Evolutionary conservation across 1,284 basidiomycete species (phyloP), one percentile per base, ranked within the genome.

Genomic region (Moesziomyces globuligerus): DNA sequence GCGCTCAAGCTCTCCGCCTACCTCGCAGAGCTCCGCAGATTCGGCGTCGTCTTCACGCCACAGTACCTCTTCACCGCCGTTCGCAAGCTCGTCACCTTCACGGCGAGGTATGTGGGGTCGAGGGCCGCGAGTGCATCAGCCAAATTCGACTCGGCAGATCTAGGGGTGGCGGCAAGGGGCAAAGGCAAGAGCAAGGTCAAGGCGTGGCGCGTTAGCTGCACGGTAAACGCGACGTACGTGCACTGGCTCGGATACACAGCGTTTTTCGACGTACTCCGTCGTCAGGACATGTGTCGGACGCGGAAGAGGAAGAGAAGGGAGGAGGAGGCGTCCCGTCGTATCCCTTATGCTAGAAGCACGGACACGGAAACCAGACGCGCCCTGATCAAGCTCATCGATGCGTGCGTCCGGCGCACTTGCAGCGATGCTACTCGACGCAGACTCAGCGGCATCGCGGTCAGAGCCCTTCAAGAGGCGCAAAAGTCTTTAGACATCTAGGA

Each of bases 1-100:
- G 92, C 92, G 0, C 89, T 94, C 86, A 97, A 94, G 84, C 90
- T 94, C 86, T 88, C 91, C 48, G 87, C 88, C 48, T 97, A 96
- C 81, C 45, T 78, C 75, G 42, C 89, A 88, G 77, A 83, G 91
- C 49, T 84, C 85, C 44, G 85, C 88, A 90, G 76, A 36, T 87
- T 66, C 51, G 53, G 47, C 6, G n/a, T 59, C 20, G 18, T 17
- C 7, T 67, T 70, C 13, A 3, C n/a, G 1, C 34, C 65, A 0
- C 44, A 42, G 34, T 62, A 45, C 21, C 25, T 75, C 18, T 36
- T 58, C 25, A 49, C 38, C 8, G 59, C 59, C 15, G 48, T 72
- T 1, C 37, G 44, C n/a, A 58, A 42, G 11, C 46, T 74, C n/a
- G 66, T 76, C 0, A 36, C 50, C 1, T 62, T 64, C 24, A 60